phyloP scores from a whole-genome alignment of 2,329 filamentous ascomycete species.

The Aureobasidium sp. region DNA sequence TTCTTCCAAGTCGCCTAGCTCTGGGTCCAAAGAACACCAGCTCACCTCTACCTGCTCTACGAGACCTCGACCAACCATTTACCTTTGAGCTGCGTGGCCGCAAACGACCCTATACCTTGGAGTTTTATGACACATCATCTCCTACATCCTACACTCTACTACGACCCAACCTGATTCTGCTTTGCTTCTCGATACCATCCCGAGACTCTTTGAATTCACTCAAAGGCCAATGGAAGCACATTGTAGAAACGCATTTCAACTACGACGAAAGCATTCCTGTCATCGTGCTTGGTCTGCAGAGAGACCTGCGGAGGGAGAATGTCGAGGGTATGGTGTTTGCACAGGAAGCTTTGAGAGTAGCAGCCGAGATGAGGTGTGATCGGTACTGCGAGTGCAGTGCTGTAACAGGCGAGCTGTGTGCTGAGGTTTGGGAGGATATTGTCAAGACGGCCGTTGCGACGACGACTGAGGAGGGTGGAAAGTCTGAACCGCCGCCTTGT shows the following conservation, averaged over 20 bases:
- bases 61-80: constrained; percentile 50
- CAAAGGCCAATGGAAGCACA: constrained; percentile 34
- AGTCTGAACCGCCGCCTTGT: constrained; percentile 35
- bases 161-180: constrained; percentile 45
- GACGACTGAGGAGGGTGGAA: constrained; percentile 45
- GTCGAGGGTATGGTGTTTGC: constrained; percentile 38
- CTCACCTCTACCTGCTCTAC: constrained; percentile 34
- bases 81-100: constrained; percentile 51
- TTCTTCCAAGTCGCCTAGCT: constrained; percentile 20
- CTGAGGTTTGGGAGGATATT: constrained; percentile 53
- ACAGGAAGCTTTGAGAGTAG: constrained; percentile 40
- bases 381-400: constrained; percentile 56
- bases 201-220: constrained; percentile 42
- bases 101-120: constrained; percentile 45
- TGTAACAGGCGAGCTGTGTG: constrained; percentile 50
- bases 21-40: constrained; percentile 16
- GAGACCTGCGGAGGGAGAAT: constrained; percentile 44
- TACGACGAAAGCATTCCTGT: constrained; percentile 44
- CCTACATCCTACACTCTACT: constrained; percentile 50
- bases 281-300: constrained; percentile 51
- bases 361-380: constrained; percentile 53
- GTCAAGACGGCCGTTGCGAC: constrained; percentile 50
- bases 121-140: constrained; percentile 49
- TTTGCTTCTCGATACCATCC: constrained; percentile 52
- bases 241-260: constrained; percentile 45